Evolutionary conservation across 148 eudicot species (phyloP), one percentile per base, ranked within the genome.

Genomic region (Camellia granthamiana): DNA sequence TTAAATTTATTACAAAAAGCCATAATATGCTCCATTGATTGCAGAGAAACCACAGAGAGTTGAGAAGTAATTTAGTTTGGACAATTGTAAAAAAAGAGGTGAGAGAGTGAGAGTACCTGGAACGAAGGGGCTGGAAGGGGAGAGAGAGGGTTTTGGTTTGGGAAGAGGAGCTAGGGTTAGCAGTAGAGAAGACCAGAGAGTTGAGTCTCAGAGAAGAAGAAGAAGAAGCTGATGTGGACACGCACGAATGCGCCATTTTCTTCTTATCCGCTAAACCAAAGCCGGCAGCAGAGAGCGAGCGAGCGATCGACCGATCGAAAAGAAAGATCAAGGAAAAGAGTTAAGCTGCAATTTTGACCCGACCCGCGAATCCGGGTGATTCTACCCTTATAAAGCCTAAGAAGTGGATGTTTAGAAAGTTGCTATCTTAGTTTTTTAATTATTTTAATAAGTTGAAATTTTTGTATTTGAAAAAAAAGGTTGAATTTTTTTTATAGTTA

Each of bases 211-310:
- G 77, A 61, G 78, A 62, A 66, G 73, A 63, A 38, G 73, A 63
- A 38, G 82, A 67, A 4, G 78, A 5, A 19, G 78, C 78, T 42
- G 79, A 76, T 18, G 78, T 61, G 69, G 51, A 60, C 58, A 82
- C 69, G 79, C 82, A 80, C 14, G 88, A 78, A 30, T 83, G 85
- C 59, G 88, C 81, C 88, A 83, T 76, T 61, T 42, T 5, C 46
- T 55, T 23, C 69, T 66, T 30, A 30, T 30, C 38, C 38, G 38
- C 38, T 30, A 30, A 30, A 30, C 38, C 38, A 30, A 30, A 30
- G 38, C 38, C 38, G 38, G 38, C 38, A 30, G 38, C 38, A 30
- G 38, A 30, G 38, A 30, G 38, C 1, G 38, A 30, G 38, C 1
- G 38, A 30, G 38, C 38, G 38, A 30, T 30, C 38, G 38, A 30